These are phyloP conservation scores for Rosa lucieae DNA, from an alignment of 306 rosid genomes.

Conservation along the genomic window DNA sequence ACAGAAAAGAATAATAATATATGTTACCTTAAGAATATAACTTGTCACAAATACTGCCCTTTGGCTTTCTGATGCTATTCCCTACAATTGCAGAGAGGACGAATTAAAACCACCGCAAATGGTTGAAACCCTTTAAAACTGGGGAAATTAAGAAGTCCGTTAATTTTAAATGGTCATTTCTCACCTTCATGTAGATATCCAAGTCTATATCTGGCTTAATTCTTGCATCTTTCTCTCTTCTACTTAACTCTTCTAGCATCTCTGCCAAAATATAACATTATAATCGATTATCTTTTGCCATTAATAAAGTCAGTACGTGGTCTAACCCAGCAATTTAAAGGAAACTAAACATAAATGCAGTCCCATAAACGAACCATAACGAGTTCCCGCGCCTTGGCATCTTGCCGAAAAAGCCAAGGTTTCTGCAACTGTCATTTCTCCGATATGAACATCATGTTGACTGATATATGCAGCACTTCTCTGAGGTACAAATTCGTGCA, in stretches of 20 bases:
- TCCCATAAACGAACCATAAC: slow-evolving; percentile 20
- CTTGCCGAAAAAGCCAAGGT: slow-evolving; percentile 25
- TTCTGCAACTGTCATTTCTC: slow-evolving; percentile 26
- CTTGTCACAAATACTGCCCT: slow-evolving; percentile 13
- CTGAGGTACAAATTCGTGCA: slow-evolving; percentile 27
- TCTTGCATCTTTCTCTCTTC: slow-evolving; percentile 22
- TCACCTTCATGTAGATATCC: slow-evolving; percentile 31
- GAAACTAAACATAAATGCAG: neutral
- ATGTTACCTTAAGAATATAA: slow-evolving; percentile 23
- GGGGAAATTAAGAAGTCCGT: neutral
- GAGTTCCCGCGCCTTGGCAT: slow-evolving; percentile 28
- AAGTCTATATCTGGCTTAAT: slow-evolving; percentile 26
- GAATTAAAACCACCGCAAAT: neutral
- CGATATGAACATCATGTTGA: slow-evolving; percentile 25
- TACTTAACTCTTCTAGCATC: slow-evolving; percentile 14
- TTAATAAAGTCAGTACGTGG: neutral
- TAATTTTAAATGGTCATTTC: neutral
- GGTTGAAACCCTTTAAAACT: neutral
- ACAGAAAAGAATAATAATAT: neutral
- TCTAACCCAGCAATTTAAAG: neutral
- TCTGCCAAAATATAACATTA: slow-evolving; percentile 2
- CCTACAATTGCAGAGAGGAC: neutral
- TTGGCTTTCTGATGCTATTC: slow-evolving; percentile 11
- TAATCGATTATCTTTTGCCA: neutral
- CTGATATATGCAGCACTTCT: slow-evolving; percentile 18